Evolutionary conservation across 306 rosid species (phyloP), one percentile per base, ranked within the genome.

Genomic region (Vigna radiata): DNA sequence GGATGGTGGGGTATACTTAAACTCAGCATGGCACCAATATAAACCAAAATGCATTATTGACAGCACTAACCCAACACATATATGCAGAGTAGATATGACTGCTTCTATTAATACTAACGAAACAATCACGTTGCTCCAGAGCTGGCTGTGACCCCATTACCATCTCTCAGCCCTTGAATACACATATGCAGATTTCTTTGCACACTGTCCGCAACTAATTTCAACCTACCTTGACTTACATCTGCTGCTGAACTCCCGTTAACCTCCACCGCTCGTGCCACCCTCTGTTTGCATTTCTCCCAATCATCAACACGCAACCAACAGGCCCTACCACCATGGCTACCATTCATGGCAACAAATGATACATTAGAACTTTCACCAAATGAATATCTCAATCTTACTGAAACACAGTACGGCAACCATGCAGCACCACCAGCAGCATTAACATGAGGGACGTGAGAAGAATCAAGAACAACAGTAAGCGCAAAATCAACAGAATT

Each of bases 401-500:
- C 97, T 0, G 99, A 96, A 64, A 93, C 93, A 80, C 99, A 96
- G 79, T 95, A 96, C 6, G 97, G 99, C 88, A 96, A 82, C 99
- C 99, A 96, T 18, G 99, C 98, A 64, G 98, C 99, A 39, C 98
- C 99, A 2, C 97, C 99, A 23, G 96, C 99, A 23, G 98, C 97
- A 63, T 96, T 91, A 77, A 92, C 86, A 79, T 85, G 87, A 58
- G 97, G 99, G 83, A 96, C 87, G 83, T 86, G 97, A 69, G 94
- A 88, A 78, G 97, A 91, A 91, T 96, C 99, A 77, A 96, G 97
- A 62, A 96, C 99, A 83, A 96, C 96, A 3, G 99, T 91, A 50
- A 93, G 85, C 1, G 98, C 94, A 83, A 96, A 96, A 87, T 96
- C 99, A 77, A 91, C 99, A 29, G 91, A 89, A 72, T 91, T 91